A percentile compares a stretch with the other conserved stretches of the same genome.
Conservation (phyloP, 306 rosid species). For the Albizia julibrissin region DNA sequence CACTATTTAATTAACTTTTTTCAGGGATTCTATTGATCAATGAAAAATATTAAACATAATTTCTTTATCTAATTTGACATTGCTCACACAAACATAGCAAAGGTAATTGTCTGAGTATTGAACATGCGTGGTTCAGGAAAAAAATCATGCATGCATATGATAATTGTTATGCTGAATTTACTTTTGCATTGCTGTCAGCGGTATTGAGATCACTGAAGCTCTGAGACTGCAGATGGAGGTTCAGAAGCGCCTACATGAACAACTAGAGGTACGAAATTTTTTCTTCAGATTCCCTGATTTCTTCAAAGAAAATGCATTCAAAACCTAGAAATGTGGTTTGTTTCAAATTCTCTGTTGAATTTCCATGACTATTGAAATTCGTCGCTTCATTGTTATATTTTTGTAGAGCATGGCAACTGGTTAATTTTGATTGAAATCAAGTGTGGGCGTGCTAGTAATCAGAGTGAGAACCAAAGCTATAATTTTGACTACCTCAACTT, state of each 20-base stretch:
- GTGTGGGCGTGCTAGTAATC: neutral
- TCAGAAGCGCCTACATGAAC: conserved; percentile 96
- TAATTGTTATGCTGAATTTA: conserved; percentile 34
- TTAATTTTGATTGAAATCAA: neutral
- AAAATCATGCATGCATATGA: conserved; percentile 2
- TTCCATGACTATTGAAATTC: conserved; percentile 20
- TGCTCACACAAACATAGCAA: neutral
- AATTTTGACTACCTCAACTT: neutral
- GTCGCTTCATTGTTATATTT: conserved; percentile 1
- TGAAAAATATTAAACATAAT: neutral
- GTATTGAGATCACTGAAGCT: conserved; percentile 96
- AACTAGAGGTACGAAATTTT: conserved; percentile 78
- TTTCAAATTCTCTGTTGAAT: conserved; percentile 34
- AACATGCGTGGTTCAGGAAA: neutral
- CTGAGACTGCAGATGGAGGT: conserved; percentile 99
- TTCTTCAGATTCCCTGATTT: conserved; percentile 26
- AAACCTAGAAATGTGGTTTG: conserved; percentile 24
- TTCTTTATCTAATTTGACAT: conserved; percentile 29
- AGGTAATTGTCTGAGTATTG: neutral
- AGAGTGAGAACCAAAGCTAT: neutral
- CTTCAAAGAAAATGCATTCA: conserved; percentile 21
- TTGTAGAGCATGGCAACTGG: neutral
- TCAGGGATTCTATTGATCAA: conserved; percentile 15
- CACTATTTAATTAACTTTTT: conserved; percentile 23
- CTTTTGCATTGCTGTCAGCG: conserved; percentile 50